Evolutionary conservation across 2,329 filamentous ascomycete genomes (phyloP).

Genomic region (Aspergillus texensis): DNA sequence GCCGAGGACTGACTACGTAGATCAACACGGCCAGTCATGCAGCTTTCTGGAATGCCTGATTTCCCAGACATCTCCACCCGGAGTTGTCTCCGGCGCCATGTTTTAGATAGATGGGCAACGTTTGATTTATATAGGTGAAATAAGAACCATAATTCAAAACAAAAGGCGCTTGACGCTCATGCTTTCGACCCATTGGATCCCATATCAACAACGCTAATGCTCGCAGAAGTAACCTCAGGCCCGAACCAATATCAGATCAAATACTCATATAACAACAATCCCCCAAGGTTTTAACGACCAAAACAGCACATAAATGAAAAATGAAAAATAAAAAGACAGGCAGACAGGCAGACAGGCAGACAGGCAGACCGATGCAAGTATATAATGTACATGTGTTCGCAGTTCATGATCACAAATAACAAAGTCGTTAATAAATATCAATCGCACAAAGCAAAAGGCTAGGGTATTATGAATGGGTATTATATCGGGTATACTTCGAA

Average conservation of each 20-base stretch:
- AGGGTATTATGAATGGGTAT: constrained; percentile 17
- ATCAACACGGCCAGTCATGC: constrained; percentile 9
- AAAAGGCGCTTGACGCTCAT: not conserved
- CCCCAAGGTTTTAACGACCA: not conserved
- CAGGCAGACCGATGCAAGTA: constrained; percentile 22
- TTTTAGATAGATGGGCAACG: not conserved
- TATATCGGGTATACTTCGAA: constrained; percentile 14
- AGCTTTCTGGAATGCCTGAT: constrained; percentile 8
- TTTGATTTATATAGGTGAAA: not conserved
- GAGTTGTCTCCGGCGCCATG: not conserved
- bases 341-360: constrained; percentile 22
- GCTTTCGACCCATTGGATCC: not conserved
- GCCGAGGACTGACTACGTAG: constrained; percentile 4
- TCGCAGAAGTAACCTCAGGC: not conserved
- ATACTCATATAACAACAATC: not conserved
- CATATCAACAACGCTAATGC: not conserved
- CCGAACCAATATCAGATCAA: not conserved
- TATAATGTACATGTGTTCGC: constrained; percentile 21
- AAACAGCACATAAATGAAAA: not conserved
- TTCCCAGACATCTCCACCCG: not conserved
- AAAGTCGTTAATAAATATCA: constrained; percentile 13
- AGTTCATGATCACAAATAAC: constrained; percentile 14
- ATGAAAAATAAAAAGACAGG: constrained; percentile 16
- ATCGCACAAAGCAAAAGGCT: constrained; percentile 12
- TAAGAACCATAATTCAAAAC: not conserved